These are phyloP conservation scores for Psidium guajava DNA, from an alignment of 345 rosid genomes.

Conservation along the genomic window DNA sequence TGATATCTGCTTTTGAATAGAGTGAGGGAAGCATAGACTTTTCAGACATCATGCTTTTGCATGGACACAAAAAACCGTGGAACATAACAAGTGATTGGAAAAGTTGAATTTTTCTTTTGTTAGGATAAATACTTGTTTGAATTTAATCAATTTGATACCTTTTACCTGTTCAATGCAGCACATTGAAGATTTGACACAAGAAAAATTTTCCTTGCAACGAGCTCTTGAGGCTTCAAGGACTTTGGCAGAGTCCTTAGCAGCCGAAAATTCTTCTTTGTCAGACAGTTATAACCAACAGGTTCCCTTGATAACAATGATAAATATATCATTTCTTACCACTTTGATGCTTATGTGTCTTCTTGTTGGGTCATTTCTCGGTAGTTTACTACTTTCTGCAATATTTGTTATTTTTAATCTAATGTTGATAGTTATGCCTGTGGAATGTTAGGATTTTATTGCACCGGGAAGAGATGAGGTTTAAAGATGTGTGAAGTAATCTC, in stretches of 20 bases:
- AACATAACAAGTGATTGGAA: neutral
- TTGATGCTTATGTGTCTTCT: neutral
- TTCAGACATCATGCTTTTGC: neutral
- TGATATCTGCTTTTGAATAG: neutral
- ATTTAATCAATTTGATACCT: neutral
- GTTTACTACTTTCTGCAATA: neutral
- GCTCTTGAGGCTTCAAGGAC: slow-evolving; percentile 92
- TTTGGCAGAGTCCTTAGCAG: slow-evolving; percentile 88
- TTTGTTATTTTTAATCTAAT: neutral
- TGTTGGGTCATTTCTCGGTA: neutral
- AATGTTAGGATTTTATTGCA: neutral
- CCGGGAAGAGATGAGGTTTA: neutral
- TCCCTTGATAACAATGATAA: neutral
- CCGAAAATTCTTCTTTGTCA: slow-evolving; percentile 90
- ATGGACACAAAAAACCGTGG: neutral
- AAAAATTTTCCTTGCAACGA: slow-evolving; percentile 90
- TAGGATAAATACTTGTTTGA: neutral
- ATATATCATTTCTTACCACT: neutral
- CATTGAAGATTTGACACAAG: slow-evolving; percentile 96
- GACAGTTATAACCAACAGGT: slow-evolving; percentile 97
- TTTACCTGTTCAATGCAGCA: slow-evolving; percentile 38
- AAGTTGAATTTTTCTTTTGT: neutral
- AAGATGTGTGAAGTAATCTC: neutral
- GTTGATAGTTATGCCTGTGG: neutral
- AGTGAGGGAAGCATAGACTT: neutral